Percentiles rank a stretch among this genome's conserved stretches.
These are phyloP conservation scores for Asterionellopsis glacialis DNA, from an alignment of 108 stramenopile genomes.

Conservation along the genomic window DNA sequence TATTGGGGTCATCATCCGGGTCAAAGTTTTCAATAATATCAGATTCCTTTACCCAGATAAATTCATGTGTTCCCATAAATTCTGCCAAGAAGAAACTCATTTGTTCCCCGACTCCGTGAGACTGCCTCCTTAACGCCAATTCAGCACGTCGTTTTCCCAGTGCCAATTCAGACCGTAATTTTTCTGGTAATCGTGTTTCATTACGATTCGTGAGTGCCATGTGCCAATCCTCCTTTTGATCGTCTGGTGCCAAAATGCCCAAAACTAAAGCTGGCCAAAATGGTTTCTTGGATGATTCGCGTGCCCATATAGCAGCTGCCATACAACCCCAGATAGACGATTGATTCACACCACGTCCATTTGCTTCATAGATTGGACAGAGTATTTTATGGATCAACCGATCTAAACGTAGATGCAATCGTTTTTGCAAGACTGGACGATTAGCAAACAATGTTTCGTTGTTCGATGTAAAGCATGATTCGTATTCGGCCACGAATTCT, in stretches of 20 bases:
- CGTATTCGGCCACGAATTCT: conserved; percentile 52
- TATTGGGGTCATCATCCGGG: conserved; percentile 73
- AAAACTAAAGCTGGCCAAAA: conserved; percentile 88
- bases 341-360: conserved; percentile 79
- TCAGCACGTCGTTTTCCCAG: conserved; percentile 72
- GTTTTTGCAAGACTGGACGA: conserved; percentile 44
- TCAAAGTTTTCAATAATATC: conserved; percentile 85
- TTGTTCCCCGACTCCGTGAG: conserved; percentile 27
- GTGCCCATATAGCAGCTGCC: conserved; percentile 86
- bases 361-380: conserved; percentile 72
- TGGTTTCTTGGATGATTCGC: conserved; percentile 85
- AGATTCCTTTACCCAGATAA: conserved; percentile 82
- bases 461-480: conserved; percentile 51
- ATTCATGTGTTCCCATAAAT: conserved; percentile 86
- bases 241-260: conserved; percentile 80
- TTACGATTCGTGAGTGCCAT: conserved; percentile 65
- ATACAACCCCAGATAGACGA: conserved; percentile 88
- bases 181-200: conserved; percentile 78
- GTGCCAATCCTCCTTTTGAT: conserved; percentile 86
- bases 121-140: conserved; percentile 51
- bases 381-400: conserved; percentile 71
- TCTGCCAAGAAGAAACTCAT: conserved; percentile 87
- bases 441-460: conserved; percentile 53
- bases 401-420: conserved; percentile 55
- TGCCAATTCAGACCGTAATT: conserved; percentile 54